phyloP scores from a whole-genome alignment of 2,329 filamentous ascomycete genomes.

The Malbranchea zuffiana region DNA sequence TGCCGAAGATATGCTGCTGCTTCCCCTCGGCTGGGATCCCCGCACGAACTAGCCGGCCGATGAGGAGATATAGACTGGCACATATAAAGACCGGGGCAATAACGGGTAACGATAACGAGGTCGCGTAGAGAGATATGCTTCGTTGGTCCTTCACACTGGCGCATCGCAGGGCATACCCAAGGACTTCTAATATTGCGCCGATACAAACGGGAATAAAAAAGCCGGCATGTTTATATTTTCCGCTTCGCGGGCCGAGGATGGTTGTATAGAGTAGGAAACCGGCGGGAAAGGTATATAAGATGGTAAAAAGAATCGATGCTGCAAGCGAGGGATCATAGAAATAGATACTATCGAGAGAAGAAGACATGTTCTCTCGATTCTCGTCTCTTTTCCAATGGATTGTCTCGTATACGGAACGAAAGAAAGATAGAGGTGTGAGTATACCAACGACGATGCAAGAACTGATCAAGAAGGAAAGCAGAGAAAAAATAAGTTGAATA shows the following conservation, averaged over 20 bases:
- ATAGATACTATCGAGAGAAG: conserved; percentile 25
- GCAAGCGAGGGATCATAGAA: conserved; percentile 37
- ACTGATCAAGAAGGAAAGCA: too few species aligned
- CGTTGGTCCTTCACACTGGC: conserved; percentile 29
- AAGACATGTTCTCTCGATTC: conserved; percentile 12
- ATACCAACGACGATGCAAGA: too few species aligned
- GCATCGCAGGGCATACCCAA: conserved; percentile 32
- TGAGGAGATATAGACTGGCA: conserved; percentile 43
- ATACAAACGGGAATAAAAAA: conserved; percentile 38
- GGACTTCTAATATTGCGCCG: conserved; percentile 35
- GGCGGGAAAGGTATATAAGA: conserved; percentile 34
- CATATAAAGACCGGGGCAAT: conserved; percentile 42
- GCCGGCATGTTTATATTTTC: conserved; percentile 18
- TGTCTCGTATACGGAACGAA: too few species aligned
- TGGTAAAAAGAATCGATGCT: conserved; percentile 33
- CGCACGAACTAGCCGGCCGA: conserved; percentile 37
- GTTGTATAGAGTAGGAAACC: conserved; percentile 33
- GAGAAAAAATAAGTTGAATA: too few species aligned
- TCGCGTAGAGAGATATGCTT: conserved; percentile 31
- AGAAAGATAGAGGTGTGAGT: too few species aligned
- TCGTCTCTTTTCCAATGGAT: conserved; percentile 11
- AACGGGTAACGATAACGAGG: conserved; percentile 35
- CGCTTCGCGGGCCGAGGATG: conserved; percentile 33
- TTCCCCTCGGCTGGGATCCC: conserved; percentile 24
- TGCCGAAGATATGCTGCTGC: conserved; percentile 28